Evolutionary conservation across 2,329 filamentous ascomycete genomes (phyloP), one percentile per base, ranked within the genome.

Genomic region (Penicillium sumatraense): DNA sequence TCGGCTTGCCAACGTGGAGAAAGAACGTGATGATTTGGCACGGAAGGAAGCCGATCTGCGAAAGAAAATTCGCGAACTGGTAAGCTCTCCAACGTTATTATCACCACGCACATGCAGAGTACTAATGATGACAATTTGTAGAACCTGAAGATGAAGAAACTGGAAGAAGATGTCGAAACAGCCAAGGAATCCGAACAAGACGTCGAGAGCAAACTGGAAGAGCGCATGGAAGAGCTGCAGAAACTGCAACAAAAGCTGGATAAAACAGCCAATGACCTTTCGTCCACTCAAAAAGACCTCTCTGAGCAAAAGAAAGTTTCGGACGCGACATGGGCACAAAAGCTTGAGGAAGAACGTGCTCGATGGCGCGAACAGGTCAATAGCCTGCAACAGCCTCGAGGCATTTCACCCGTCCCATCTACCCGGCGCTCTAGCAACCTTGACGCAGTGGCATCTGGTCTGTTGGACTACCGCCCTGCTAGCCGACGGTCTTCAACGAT

Each of bases 41-140:
- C 87, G 87, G 63, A 87, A 91, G 55, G 95, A 99, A 75, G 88
- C 86, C 5, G 95, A 98, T 35, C 85, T 96, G 75, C 84, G 95
- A 62, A 91, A 89, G 71, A 98, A 96, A 76, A 89, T 92, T 51
- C 85, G 95, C 58, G 95, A 99, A 74, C 82, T 89, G 67, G 89
- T 92, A 81, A 76, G 86, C 78, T 38, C 6, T 3, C n/a, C 1
- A 6, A 21, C 7, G 13, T 14, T 14, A 5, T n/a, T 13, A 21
- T 40, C 6, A 3, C 20, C 9, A 11, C 27, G 11, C 8, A 14
- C 26, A 8, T 26, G 20, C 16, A 23, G 23, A 26, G 14, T 36
- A 21, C 47, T 26, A 11, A 49, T 61, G 56, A 52, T 33, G 16
- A 36, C 10, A 38, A 29, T 4, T 16, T 42, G 49, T 55, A 91